phyloP scores from a whole-genome alignment of 345 rosid species.

The Syzygium aromaticum region DNA sequence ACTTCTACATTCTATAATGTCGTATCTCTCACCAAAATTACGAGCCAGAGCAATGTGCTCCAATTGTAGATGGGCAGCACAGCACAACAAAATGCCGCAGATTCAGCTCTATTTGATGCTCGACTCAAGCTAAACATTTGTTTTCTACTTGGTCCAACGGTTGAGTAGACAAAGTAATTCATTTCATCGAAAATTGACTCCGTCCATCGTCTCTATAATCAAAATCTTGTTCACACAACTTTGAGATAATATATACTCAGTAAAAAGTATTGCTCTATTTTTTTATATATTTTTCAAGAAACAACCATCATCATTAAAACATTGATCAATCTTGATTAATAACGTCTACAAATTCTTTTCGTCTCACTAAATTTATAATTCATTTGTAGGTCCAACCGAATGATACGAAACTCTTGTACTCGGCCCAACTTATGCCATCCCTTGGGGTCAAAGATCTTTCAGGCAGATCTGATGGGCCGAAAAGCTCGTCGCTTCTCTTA shows the following conservation, averaged over 20 bases:
- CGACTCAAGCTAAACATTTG: fast-evolving
- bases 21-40: fast-evolving
- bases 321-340: not conserved
- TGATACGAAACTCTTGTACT: not conserved
- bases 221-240: not conserved
- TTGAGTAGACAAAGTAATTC: not conserved
- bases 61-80: fast-evolving
- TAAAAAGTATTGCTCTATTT: not conserved
- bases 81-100: not conserved
- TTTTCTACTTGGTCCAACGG: fast-evolving
- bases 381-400: not conserved
- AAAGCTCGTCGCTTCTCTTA: not conserved
- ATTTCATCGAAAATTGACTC: not conserved
- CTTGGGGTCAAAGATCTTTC: not conserved
- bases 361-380: not conserved
- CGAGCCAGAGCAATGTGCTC: fast-evolving
- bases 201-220: not conserved
- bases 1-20: fast-evolving
- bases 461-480: not conserved
- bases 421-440: not conserved
- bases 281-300: not conserved
- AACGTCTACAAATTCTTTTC: not conserved
- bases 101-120: not conserved
- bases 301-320: not conserved
- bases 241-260: not conserved